A percentile compares a stretch with the other conserved stretches of the same genome.
Evolutionary conservation across 805 yeast genomes (phyloP).

Genomic region (Myxozyma monticola): DNA sequence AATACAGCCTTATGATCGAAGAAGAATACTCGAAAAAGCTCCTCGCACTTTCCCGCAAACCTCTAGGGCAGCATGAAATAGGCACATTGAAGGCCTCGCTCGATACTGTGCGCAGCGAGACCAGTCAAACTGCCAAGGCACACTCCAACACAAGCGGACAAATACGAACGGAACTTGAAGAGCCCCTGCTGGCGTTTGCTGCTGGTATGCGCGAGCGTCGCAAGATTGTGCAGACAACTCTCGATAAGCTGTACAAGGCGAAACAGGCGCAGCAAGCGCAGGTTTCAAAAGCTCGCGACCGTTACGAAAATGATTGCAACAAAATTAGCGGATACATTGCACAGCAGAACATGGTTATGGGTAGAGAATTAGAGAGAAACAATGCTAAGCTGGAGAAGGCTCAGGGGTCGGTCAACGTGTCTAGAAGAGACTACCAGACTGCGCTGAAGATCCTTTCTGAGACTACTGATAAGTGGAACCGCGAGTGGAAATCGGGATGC

Average conservation of each 20-base stretch:
- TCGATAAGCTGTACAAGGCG: slow-evolving; percentile 55
- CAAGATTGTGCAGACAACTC: slow-evolving; percentile 57
- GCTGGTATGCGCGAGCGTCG: slow-evolving; percentile 53
- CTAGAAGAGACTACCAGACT: slow-evolving; percentile 55
- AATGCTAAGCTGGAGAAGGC: slow-evolving; percentile 56
- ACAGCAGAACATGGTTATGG: slow-evolving; percentile 66
- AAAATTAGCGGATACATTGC: slow-evolving; percentile 61
- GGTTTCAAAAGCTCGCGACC: slow-evolving; percentile 42
- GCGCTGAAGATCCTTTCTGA: slow-evolving; percentile 56
- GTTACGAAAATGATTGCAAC: slow-evolving; percentile 59
- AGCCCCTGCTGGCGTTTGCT: slow-evolving; percentile 55
- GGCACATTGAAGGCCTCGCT: slow-evolving; percentile 62
- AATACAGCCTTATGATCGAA: too few species aligned
- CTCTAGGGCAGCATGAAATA: slow-evolving; percentile 56
- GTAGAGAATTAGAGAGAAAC: slow-evolving; percentile 65
- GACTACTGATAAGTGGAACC: slow-evolving; percentile 60
- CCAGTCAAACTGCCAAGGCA: slow-evolving; percentile 56
- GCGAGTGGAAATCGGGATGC: slow-evolving; percentile 70
- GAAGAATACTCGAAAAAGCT: slow-evolving; percentile 67
- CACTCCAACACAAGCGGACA: slow-evolving; percentile 56
- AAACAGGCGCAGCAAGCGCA: slow-evolving; percentile 42
- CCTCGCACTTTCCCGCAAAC: slow-evolving; percentile 50
- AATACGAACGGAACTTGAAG: slow-evolving; percentile 51
- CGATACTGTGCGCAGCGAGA: slow-evolving; percentile 59
- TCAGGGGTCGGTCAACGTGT: slow-evolving; percentile 44